Evolutionary conservation across 176 grass and related monocot species (phyloP), one percentile per base, ranked within the genome.

Genomic region (Rhynchospora tenuis): DNA sequence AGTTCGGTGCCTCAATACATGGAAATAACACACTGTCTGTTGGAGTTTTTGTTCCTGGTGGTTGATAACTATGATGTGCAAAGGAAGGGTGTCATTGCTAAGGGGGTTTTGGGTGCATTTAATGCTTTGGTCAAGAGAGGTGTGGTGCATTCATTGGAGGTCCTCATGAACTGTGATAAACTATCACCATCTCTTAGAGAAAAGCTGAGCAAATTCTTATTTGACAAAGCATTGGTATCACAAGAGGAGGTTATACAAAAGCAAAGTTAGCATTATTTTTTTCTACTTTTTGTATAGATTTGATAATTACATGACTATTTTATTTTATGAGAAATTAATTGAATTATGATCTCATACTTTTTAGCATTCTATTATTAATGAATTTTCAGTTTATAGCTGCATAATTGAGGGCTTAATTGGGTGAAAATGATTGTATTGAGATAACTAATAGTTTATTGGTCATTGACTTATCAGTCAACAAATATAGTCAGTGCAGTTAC

Each of bases 31-130:
- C 88, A 88, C 83, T 90, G 85, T 82, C 89, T 95, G 52, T 68
- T 98, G 50, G 95, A 98, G 78, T 98, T 95, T 82, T 83, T 98
- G 83, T 95, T 98, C 89, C 86, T 98, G 61, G 73, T 98, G 33
- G 82, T 98, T 48, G 95, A 95, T 42, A 93, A 95, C 78, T 98
- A 93, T 90, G 92, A 98, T 78, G 88, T 86, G 57, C 59, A 19
- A 61, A 88, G 88, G 46, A 98, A 87, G 70, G 87, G 88, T 54
- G 71, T 80, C 1, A 85, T 98, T 66, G 84, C 81, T 75, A 65
- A 43, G 9, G 87, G 83, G 67, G 89, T 95, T 75, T 87, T 74
- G 54, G 75, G 4, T 2, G 89, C 89, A 2, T 90, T 94, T 80
- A 48, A 10, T 31, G 66, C 83, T 12, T 83, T 94, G 50, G 82